phyloP scores from a whole-genome alignment of 805 yeast genomes.

The Lipomyces japonicus region DNA sequence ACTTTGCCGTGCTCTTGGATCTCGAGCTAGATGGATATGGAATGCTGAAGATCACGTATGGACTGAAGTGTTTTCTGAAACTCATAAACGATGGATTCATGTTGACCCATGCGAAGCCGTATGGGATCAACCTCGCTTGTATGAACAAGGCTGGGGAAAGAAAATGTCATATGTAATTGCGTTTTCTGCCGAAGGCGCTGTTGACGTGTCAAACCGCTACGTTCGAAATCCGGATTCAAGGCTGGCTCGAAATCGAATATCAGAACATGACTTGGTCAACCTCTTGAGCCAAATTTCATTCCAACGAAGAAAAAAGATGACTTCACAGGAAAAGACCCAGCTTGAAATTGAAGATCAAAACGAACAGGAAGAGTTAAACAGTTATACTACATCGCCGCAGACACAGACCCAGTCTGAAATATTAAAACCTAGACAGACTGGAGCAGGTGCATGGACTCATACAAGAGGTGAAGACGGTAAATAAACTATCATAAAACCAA shows the following conservation, averaged over 20 bases:
- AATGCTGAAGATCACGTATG: conserved; percentile 93
- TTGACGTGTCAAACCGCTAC: conserved; percentile 70
- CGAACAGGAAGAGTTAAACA: conserved; percentile 35
- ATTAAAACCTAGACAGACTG: conserved; percentile 63
- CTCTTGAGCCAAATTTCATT: conserved; percentile 42
- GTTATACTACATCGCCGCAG: conserved; percentile 13
- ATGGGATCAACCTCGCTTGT: conserved; percentile 74
- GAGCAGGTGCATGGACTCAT: conserved; percentile 71
- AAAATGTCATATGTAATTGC: conserved; percentile 86
- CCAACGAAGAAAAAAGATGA: conserved; percentile 35
- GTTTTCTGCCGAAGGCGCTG: conserved; percentile 52
- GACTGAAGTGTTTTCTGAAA: conserved; percentile 78
- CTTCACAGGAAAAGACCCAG: conserved; percentile 41
- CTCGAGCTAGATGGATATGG: conserved; percentile 72
- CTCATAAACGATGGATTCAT: conserved; percentile 73
- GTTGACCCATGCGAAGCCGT: conserved; percentile 81
- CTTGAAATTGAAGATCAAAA: conserved; percentile 41
- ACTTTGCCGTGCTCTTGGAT: conserved; percentile 61
- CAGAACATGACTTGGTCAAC: conserved; percentile 41
- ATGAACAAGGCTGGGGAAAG: conserved; percentile 87
- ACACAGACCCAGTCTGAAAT: conserved; percentile 11
- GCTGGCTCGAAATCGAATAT: conserved; percentile 47
- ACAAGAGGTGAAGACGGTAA: conserved; percentile 75
- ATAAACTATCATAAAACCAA: not conserved
- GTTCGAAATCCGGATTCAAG: conserved; percentile 45